phyloP scores from a whole-genome alignment of 306 rosid genomes.

The Lablab purpureus region DNA sequence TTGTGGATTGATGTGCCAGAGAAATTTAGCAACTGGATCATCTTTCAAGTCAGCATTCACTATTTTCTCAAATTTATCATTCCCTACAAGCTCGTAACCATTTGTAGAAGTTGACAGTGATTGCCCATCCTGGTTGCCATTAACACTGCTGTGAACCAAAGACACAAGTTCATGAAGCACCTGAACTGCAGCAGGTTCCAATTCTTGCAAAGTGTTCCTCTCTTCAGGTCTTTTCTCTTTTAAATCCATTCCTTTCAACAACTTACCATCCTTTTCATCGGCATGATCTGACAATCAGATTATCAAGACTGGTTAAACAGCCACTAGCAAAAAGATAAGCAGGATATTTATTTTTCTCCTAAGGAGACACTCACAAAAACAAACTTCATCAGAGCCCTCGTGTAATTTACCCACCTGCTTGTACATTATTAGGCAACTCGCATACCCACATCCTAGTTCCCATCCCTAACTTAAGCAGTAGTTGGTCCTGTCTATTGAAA shows the following conservation, averaged over 20 bases:
- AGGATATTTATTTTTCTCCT: constrained; percentile 32
- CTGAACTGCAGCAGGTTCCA: constrained; percentile 69
- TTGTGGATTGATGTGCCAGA: constrained; percentile 65
- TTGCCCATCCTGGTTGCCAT: constrained; percentile 52
- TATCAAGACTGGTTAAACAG: constrained; percentile 43
- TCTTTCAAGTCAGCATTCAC: constrained; percentile 55
- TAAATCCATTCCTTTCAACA: constrained; percentile 53
- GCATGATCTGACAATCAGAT: constrained; percentile 61
- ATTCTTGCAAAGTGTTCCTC: constrained; percentile 52
- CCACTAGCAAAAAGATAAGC: constrained; percentile 26
- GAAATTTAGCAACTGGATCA: constrained; percentile 75
- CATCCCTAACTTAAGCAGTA: constrained; percentile 59
- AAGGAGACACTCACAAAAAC: constrained; percentile 26
- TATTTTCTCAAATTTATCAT: constrained; percentile 53
- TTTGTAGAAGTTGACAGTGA: constrained; percentile 55
- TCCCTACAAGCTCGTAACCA: constrained; percentile 53
- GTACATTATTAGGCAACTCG: constrained; percentile 50
- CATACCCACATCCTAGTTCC: constrained; percentile 36
- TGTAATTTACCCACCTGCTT: constrained; percentile 57
- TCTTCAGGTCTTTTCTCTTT: constrained; percentile 57
- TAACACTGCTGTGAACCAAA: constrained; percentile 72
- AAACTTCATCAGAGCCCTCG: constrained; percentile 31
- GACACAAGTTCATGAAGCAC: constrained; percentile 89
- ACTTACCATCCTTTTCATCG: constrained; percentile 47
- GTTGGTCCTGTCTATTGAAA: constrained; percentile 71